Conservation (phyloP, 768 basidiomycete genomes). For the Hortiboletus campestris region DNA sequence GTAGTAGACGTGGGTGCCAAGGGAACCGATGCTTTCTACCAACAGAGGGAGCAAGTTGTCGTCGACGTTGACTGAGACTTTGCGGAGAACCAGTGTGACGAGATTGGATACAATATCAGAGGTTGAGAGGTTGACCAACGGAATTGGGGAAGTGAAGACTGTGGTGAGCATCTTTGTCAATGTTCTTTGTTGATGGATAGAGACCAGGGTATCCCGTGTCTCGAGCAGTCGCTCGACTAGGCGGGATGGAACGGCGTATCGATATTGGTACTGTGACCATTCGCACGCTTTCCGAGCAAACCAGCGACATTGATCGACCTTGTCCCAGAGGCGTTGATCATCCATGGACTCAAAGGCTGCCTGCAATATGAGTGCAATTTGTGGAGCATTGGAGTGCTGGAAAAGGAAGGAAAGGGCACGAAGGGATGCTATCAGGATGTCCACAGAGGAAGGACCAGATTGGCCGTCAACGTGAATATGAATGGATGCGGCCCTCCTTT, state of each 20-base stretch:
- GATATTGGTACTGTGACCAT: slow-evolving; percentile 92
- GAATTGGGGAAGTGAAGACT: slow-evolving; percentile 78
- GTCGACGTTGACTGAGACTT: slow-evolving; percentile 56
- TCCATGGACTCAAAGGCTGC: slow-evolving; percentile 71
- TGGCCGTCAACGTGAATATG: slow-evolving; percentile 89
- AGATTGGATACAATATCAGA: slow-evolving; percentile 85
- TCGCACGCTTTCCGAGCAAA: slow-evolving; percentile 72
- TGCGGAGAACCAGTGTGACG: slow-evolving; percentile 68
- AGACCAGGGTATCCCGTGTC: slow-evolving; percentile 50
- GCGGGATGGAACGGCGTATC: slow-evolving; percentile 84
- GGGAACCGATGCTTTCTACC: slow-evolving; percentile 75
- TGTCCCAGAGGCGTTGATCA: slow-evolving; percentile 58
- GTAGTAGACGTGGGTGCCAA: slow-evolving; percentile 92
- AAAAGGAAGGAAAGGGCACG: slow-evolving; percentile 70
- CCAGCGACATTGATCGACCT: slow-evolving; percentile 77
- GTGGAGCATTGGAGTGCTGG: slow-evolving; percentile 71
- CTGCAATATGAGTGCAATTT: slow-evolving; percentile 70
- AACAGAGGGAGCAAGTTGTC: slow-evolving; percentile 67
- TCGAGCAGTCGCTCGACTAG: slow-evolving; percentile 75
- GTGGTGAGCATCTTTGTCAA: slow-evolving; percentile 77
- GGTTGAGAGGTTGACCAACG: slow-evolving; percentile 86
- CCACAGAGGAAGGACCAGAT: slow-evolving; percentile 69
- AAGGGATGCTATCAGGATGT: slow-evolving; percentile 74
- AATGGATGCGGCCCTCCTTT: slow-evolving; percentile 85
- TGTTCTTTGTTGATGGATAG: slow-evolving; percentile 53